Evolutionary conservation across 441 rosid genomes (phyloP).

Genomic region (Pelargonium myrrhifolium): DNA sequence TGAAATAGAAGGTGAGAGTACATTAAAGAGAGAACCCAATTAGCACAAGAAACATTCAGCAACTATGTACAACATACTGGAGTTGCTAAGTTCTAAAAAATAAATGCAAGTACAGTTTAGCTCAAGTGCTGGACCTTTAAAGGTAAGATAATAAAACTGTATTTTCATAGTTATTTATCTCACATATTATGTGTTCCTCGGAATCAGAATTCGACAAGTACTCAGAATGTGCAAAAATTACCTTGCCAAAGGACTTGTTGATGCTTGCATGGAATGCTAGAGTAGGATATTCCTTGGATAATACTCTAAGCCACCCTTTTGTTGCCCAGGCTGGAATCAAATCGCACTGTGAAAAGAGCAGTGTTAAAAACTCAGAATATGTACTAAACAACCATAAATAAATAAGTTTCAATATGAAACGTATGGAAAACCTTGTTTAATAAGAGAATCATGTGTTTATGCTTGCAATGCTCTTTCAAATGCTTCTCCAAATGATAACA

Average conservation of each 20-base stretch:
- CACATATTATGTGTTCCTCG: background rate
- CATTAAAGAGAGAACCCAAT: too few species aligned
- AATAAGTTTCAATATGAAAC: background rate
- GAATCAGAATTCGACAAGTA: background rate
- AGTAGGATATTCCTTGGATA: conserved; percentile 90
- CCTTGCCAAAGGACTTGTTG: conserved; percentile 92
- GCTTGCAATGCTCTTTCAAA: conserved; percentile 84
- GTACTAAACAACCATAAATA: background rate
- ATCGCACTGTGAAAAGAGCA: conserved; percentile 55
- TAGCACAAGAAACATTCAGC: too few species aligned
- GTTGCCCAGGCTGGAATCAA: conserved; percentile 97
- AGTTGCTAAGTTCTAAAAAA: too few species aligned
- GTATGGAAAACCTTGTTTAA: conserved; percentile 63
- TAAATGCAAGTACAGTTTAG: too few species aligned
- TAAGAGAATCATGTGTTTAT: conserved; percentile 76
- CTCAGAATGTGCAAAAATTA: conserved; percentile 11
- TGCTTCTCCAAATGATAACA: conserved; percentile 82
- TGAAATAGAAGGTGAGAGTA: too few species aligned
- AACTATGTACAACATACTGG: too few species aligned
- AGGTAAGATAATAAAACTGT: background rate
- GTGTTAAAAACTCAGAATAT: background rate
- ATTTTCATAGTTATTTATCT: background rate
- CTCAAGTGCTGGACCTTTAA: background rate
- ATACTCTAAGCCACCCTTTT: conserved; percentile 76
- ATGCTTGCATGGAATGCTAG: conserved; percentile 95